These are phyloP conservation scores for Trichoderma cornu-damae DNA, from an alignment of 2,329 filamentous ascomycete species.

Conservation along the genomic window DNA sequence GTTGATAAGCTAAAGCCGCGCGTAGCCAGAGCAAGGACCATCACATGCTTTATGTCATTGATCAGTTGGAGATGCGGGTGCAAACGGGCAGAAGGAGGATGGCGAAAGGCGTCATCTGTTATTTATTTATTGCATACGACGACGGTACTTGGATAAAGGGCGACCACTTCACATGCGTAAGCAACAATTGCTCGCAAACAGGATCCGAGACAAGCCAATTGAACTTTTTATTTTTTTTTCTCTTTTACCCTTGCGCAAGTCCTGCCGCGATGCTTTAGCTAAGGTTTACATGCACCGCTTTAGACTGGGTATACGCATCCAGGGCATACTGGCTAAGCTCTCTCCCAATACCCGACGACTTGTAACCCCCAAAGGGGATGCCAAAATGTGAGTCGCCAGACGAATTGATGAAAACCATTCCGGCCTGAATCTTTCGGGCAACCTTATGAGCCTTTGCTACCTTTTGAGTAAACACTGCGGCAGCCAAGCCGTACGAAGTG, in stretches of 20 bases:
- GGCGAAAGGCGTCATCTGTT: no score
- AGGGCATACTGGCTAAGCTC: constrained; percentile 32
- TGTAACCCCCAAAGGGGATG: constrained; percentile 33
- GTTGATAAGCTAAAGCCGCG: constrained; percentile 3
- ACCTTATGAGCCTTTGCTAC: constrained; percentile 37
- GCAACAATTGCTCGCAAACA: background rate
- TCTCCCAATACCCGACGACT: constrained; percentile 31
- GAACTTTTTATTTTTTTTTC: background rate
- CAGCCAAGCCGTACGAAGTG: constrained; percentile 35
- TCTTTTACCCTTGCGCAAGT: no score
- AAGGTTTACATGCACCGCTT: constrained; percentile 23
- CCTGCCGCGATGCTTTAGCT: no score
- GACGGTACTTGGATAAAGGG: background rate
- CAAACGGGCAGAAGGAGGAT: background rate
- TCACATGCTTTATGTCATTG: background rate
- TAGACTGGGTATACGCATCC: constrained; percentile 30
- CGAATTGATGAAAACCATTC: constrained; percentile 60
- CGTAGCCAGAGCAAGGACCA: background rate
- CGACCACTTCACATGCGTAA: background rate
- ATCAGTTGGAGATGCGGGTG: background rate
- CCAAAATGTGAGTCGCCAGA: constrained; percentile 27
- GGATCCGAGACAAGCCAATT: no score
- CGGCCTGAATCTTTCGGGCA: constrained; percentile 52
- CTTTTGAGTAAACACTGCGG: constrained; percentile 29
- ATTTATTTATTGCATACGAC: no score